These are phyloP conservation scores for Coemansia sp. DNA, from an alignment of 192 early-diverging fungal species.

Conservation along the genomic window DNA sequence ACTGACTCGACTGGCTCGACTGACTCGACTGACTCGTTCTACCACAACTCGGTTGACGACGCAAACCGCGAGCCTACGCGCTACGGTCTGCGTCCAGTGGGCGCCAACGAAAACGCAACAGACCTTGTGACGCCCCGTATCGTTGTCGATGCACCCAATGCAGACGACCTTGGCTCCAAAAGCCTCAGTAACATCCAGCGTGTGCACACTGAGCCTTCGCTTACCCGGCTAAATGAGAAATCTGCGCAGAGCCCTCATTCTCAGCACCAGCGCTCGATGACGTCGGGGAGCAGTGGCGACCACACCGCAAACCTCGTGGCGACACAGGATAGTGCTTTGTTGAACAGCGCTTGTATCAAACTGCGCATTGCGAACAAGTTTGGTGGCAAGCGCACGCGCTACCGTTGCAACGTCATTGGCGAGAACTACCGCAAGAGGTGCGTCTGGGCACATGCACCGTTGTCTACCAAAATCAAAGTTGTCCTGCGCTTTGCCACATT, in stretches of 20 bases:
- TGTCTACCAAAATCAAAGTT: conserved; percentile 51
- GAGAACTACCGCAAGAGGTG: conserved; percentile 53
- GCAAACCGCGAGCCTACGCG: conserved; percentile 13
- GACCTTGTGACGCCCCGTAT: neutral
- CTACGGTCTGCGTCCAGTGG: conserved; percentile 29
- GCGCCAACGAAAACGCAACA: neutral
- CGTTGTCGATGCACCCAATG: neutral
- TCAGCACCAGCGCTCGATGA: neutral
- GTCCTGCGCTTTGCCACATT: conserved; percentile 50
- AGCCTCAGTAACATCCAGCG: neutral
- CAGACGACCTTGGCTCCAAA: neutral
- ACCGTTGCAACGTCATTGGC: conserved; percentile 53
- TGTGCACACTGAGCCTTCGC: conserved; percentile 6
- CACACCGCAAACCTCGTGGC: too few species aligned
- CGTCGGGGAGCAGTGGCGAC: too few species aligned
- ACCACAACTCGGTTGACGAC: conserved; percentile 20
- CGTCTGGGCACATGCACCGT: conserved; percentile 50
- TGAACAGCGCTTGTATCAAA: neutral
- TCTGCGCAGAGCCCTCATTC: neutral
- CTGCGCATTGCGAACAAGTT: conserved; percentile 31
- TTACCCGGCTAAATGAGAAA: neutral
- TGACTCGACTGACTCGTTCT: conserved; percentile 34
- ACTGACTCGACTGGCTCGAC: conserved; percentile 19
- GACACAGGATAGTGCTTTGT: too few species aligned
- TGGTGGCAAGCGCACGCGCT: conserved; percentile 39